Conservation (phyloP, 192 early-diverging fungal species). For the Coemansia sp. region DNA sequence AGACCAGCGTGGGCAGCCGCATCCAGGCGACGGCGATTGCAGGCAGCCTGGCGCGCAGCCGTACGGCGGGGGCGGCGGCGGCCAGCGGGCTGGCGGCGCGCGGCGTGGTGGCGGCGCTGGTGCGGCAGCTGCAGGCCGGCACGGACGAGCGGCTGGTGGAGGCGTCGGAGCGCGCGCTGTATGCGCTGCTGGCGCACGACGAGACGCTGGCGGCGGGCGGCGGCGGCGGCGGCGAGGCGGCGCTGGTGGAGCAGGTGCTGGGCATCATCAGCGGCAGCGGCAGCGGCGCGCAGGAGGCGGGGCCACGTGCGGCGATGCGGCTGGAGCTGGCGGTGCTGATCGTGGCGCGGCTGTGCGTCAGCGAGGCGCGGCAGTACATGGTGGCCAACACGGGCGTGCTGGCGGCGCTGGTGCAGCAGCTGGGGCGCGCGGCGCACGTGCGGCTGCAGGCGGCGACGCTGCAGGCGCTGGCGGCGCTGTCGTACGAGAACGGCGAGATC, state of each 20-base stretch:
- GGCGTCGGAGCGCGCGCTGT: slow-evolving; percentile 43
- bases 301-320: slow-evolving; percentile 34
- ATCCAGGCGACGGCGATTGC: slow-evolving; percentile 41
- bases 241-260: slow-evolving; percentile 30
- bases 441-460: slow-evolving; percentile 39
- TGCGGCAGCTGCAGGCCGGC: slow-evolving; percentile 33
- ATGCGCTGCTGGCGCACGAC: slow-evolving; percentile 39
- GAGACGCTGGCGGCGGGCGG: slow-evolving; percentile 18
- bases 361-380: slow-evolving; percentile 40
- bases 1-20: slow-evolving; percentile 39
- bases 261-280: slow-evolving; percentile 29
- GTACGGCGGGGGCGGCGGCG: slow-evolving; percentile 12
- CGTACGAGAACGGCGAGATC: slow-evolving; percentile 49
- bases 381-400: slow-evolving; percentile 45
- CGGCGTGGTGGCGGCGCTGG: slow-evolving; percentile 36
- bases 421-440: slow-evolving; percentile 18
- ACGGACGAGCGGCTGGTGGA: slow-evolving; percentile 27
- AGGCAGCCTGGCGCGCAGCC: slow-evolving; percentile 42
- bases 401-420: slow-evolving; percentile 27
- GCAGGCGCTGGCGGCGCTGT: slow-evolving; percentile 35
- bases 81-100: slow-evolving; percentile 25
- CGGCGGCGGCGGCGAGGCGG: slow-evolving; percentile 21
- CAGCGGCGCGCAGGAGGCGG: slow-evolving; percentile 16
- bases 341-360: slow-evolving; percentile 42
- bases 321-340: slow-evolving; percentile 43